Evolutionary conservation across 306 rosid genomes (phyloP), one percentile per base, ranked within the genome.

Genomic region (Trifolium fragiferum): DNA sequence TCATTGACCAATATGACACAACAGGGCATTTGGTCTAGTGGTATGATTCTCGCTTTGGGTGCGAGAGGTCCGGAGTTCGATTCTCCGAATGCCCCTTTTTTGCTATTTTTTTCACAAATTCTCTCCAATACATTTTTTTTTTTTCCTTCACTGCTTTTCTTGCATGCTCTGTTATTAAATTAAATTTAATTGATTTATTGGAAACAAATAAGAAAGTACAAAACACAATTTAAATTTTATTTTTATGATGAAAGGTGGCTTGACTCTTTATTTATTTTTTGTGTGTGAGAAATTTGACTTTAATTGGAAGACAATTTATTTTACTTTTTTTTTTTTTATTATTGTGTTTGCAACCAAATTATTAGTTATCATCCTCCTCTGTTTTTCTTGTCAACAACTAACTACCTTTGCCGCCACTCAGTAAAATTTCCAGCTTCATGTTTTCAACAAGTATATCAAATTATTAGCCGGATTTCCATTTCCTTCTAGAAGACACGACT

Each of bases 51-150:
- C 53, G 70, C 51, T 64, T 64, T 64, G 70, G 86, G 86, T 82
- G 86, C 80, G 86, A 82, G 83, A 78, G 83, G 80, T 82, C 86
- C 83, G 72, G 83, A 82, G 86, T 82, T 82, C 78, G 86, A 82
- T 82, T 82, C 83, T 82, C 83, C 78, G 86, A 82, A 82, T 74
- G 86, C 83, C 83, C 86, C 86, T 0, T 3, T 10, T 21, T 10
- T 10, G 0, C 0, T 0, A 7, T 16, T 2, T 16, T n/a, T 32
- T 8, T 8, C 40, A 37, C 9, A 7, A 7, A 1, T 37, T 37
- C 9, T 37, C 40, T 37, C 40, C 40, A 37, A 37, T 37, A n/a
- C n/a, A n/a, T n/a, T n/a, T n/a, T n/a, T 37, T 8, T 10, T 1
- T 10, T 10, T 2, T 41, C 3, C 47, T 41, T 41, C 47, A 10